A percentile compares a stretch with the other conserved stretches of the same genome.
These are phyloP conservation scores for Immersiporthe knoxdaviesiana DNA, from an alignment of 2,329 filamentous ascomycete species.

Conservation along the genomic window DNA sequence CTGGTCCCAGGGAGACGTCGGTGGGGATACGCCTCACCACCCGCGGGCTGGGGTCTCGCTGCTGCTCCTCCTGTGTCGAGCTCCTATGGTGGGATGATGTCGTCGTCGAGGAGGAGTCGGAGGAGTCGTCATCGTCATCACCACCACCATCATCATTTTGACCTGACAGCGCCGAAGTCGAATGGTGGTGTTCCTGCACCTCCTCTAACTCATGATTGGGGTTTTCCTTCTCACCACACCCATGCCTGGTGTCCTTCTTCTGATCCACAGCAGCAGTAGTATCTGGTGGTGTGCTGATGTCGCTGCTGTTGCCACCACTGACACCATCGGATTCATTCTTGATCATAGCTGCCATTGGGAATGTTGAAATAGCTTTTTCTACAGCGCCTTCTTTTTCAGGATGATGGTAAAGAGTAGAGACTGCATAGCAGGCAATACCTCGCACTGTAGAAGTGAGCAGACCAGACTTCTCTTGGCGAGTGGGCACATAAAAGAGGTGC, in stretches of 20 bases:
- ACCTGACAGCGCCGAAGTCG: conserved; percentile 15
- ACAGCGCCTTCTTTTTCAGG: conserved; percentile 13
- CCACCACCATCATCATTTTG: neutral
- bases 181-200: conserved; percentile 14
- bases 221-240: neutral
- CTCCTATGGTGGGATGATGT: conserved; percentile 12
- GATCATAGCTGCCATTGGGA: conserved; percentile 8
- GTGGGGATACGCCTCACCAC: conserved; percentile 29
- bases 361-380: neutral
- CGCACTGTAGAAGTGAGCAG: conserved; percentile 4
- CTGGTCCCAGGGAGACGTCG: conserved; percentile 35
- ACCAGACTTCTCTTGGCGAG: neutral
- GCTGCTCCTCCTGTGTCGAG: conserved; percentile 8
- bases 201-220: neutral
- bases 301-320: neutral
- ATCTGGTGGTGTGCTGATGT: neutral
- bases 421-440: conserved; percentile 26
- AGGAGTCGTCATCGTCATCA: neutral
- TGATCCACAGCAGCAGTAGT: conserved; percentile 2
- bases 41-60: conserved; percentile 3
- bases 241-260: neutral
- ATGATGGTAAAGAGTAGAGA: conserved; percentile 13
- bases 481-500: conserved; percentile 15
- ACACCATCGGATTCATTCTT: conserved; percentile 3
- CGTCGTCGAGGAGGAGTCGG: no score